Base-by-base conservation (phyloP, 345 rosid species). In the Arabidopsis suecica region DNA sequence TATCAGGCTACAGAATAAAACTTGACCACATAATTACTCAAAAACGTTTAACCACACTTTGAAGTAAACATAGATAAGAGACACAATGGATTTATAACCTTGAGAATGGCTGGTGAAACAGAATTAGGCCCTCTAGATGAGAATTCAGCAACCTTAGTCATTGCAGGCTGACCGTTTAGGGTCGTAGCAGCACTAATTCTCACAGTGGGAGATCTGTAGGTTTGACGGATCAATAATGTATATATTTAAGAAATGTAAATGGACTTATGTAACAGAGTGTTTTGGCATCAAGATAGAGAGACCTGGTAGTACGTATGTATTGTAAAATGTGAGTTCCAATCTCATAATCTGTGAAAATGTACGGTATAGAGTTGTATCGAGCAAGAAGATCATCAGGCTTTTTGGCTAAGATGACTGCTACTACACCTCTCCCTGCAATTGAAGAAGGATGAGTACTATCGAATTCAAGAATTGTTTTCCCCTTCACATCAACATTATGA, bases 41-140 rank as follows among this genome's bases (percentile, higher is more conserved):
- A 25, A 42, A 7, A 60, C 16, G 7, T 37, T 30, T 30, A 5
- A 55, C 18, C 18, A 22, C 14, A 2, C 10, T 22, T 51, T 50
- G 30, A 20, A 28, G 59, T 28, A 25, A 55, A 32, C 38, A 7
- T 56, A 42, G 7, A 40, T 5, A 36, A 59, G 14, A 60, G 33
- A 71, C 41, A 33, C 36, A 36, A 1, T 28, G 32, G 51, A 11
- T 62, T 62, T 16, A 36, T 20, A 22, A 86, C 87, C 88, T 90
- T 88, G 63, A 86, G 83, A 71, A 90, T 84, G 74, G 81, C 83
- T 5, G 93, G 82, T 63, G 85, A 79, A 13, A 82, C 30, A 1
- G 91, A 82, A 53, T 82, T 84, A 37, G 88, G 91, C 5, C 89
- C 88, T 82, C 91, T 79, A 3, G 73, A 64, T 25, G 88, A 79